A percentile compares a stretch with the other conserved stretches of the same genome.
Evolutionary conservation across 2,329 filamentous ascomycete species (phyloP).

Genomic region (Sclerotinia spermophila): DNA sequence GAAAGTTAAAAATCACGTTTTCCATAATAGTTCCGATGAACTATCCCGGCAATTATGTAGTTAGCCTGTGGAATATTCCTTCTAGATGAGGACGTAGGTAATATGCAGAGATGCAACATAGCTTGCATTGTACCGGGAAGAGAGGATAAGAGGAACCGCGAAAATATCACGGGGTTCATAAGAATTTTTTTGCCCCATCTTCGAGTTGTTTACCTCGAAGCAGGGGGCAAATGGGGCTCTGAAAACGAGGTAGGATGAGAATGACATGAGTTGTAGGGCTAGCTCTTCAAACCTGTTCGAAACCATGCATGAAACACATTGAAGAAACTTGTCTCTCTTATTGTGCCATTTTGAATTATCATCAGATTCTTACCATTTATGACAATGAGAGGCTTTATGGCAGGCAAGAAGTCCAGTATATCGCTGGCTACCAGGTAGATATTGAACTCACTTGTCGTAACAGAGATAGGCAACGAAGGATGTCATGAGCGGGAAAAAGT

Average conservation of each 20-base stretch:
- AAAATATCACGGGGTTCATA: too few relatives aligned
- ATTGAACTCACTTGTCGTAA: not conserved
- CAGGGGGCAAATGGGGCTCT: not conserved
- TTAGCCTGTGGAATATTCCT: not conserved
- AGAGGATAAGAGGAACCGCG: not conserved
- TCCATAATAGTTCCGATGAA: rapidly evolving
- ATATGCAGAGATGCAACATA: not conserved
- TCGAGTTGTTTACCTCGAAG: rapidly evolving
- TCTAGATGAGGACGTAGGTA: not conserved
- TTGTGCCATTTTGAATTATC: not conserved
- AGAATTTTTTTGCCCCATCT: too few relatives aligned
- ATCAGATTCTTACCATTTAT: not conserved
- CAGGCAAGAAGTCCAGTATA: not conserved
- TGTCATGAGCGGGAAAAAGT: not conserved
- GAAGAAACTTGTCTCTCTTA: not conserved
- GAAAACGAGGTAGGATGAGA: not conserved
- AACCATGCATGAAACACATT: too few relatives aligned
- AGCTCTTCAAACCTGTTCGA: not conserved
- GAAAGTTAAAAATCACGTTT: not conserved
- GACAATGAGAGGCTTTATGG: not conserved
- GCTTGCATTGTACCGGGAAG: not conserved
- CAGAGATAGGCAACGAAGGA: not conserved
- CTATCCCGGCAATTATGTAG: too few relatives aligned
- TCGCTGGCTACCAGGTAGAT: not conserved
- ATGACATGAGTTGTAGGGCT: not conserved